Percentiles rank a stretch among this genome's conserved stretches.
Evolutionary conservation across 1,284 basidiomycete genomes (phyloP).

Genomic region (Anthracocystis setariae): DNA sequence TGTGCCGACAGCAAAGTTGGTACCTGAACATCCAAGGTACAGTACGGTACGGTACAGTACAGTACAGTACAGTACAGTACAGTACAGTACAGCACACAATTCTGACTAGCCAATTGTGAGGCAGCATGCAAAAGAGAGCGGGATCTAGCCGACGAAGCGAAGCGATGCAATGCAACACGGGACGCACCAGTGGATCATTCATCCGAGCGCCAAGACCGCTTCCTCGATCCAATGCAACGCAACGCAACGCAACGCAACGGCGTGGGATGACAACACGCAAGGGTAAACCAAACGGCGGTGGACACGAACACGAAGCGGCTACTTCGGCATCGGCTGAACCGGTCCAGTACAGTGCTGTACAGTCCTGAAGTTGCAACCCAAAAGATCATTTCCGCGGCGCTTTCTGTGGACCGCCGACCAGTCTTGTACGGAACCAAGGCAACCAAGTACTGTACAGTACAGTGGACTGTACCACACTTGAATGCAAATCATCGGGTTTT

Average conservation of each 20-base stretch:
- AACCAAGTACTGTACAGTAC: too few relatives aligned
- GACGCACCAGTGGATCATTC: not conserved
- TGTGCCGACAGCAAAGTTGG: not conserved
- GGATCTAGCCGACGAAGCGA: not conserved
- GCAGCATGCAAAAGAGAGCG: too few relatives aligned
- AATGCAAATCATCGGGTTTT: too few relatives aligned
- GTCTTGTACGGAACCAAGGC: too few relatives aligned
- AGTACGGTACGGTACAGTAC: too few relatives aligned
- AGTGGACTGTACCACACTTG: too few relatives aligned
- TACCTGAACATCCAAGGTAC: conserved; percentile 11
- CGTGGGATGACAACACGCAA: not conserved
- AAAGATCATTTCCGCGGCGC: not conserved
- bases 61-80: too few relatives aligned
- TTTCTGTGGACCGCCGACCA: not conserved
- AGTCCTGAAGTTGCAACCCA: not conserved
- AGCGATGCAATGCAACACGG: conserved; percentile 3
- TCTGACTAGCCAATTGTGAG: too few relatives aligned
- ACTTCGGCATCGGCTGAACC: conserved; percentile 6
- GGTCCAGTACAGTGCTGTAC: conserved; percentile 1
- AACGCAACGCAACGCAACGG: not conserved
- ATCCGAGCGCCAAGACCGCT: not conserved
- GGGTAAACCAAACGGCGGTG: conserved; percentile 10
- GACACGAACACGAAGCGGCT: not conserved
- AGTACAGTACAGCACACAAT: too few relatives aligned
- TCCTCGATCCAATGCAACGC: too few relatives aligned